Conservation (phyloP, 768 basidiomycete genomes). For the Termitomyces sp. region DNA sequence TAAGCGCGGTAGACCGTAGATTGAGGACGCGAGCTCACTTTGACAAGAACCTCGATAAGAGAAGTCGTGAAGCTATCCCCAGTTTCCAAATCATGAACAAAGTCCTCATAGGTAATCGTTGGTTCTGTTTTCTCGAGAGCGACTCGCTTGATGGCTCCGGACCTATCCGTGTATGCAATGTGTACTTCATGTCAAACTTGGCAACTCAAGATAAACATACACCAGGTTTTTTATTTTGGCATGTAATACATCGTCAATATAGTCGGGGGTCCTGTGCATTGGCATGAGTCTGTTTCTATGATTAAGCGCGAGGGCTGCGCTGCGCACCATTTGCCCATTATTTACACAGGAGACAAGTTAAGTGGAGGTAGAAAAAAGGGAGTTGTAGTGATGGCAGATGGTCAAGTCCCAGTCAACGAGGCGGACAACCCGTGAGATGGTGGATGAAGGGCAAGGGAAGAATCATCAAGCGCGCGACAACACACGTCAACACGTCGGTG, state of each 20-base stretch:
- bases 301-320: slow-evolving; percentile 8
- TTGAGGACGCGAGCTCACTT: slow-evolving; percentile 38
- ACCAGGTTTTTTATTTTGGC: slow-evolving; percentile 73
- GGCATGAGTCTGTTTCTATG: slow-evolving; percentile 9
- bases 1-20: not conserved
- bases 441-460: slow-evolving; percentile 23
- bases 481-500: slow-evolving; percentile 27
- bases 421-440: slow-evolving; percentile 18
- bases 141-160: slow-evolving; percentile 66
- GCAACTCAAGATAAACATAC: slow-evolving; percentile 38
- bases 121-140: slow-evolving; percentile 61
- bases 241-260: slow-evolving; percentile 67
- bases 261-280: slow-evolving; percentile 56
- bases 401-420: not conserved
- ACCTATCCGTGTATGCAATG: slow-evolving; percentile 30
- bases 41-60: slow-evolving; percentile 71
- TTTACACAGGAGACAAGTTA: slow-evolving; percentile 16
- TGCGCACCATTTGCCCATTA: slow-evolving; percentile 70
- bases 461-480: slow-evolving; percentile 21
- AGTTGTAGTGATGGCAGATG: not conserved
- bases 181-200: slow-evolving; percentile 1
- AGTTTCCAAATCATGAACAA: slow-evolving; percentile 70
- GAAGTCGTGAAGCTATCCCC: slow-evolving; percentile 80
- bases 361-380: slow-evolving; percentile 2
- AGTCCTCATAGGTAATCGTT: slow-evolving; percentile 64